phyloP scores from a whole-genome alignment of 257 asterid species.

The Solanum etuberosum region DNA sequence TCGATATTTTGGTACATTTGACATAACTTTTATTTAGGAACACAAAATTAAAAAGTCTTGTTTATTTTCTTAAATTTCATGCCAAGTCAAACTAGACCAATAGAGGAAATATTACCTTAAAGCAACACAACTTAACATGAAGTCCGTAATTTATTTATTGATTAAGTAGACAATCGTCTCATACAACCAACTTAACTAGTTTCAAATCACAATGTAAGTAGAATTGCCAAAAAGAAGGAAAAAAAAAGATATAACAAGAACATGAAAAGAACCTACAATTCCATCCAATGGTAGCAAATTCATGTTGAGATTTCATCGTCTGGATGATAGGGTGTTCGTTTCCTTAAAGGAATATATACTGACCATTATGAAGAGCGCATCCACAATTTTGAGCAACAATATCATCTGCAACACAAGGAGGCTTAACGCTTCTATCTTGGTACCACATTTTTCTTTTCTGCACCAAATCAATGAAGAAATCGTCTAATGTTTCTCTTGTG shows the following conservation, averaged over 20 bases:
- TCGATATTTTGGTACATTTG: too few relatives aligned
- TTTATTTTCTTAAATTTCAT: neutral
- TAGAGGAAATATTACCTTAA: neutral
- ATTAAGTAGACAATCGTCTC: neutral
- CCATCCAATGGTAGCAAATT: neutral
- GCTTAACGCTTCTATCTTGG: neutral
- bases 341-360: neutral
- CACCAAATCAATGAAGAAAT: neutral
- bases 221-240: neutral
- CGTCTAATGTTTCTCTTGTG: constrained; percentile 3
- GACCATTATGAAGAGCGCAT: neutral
- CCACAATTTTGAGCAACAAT: neutral
- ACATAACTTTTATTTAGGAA: too few relatives aligned
- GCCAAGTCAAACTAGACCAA: neutral
- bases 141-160: neutral
- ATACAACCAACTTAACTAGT: neutral
- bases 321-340: neutral
- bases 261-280: neutral
- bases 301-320: neutral
- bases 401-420: neutral
- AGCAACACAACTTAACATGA: neutral
- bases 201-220: neutral
- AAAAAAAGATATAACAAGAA: neutral
- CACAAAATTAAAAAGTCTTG: neutral
- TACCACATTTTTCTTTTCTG: neutral